A percentile compares a stretch with the other conserved stretches of the same genome.
These are phyloP conservation scores for Aeminium ludgeri DNA, from an alignment of 495 filamentous ascomycete genomes.

Conservation along the genomic window DNA sequence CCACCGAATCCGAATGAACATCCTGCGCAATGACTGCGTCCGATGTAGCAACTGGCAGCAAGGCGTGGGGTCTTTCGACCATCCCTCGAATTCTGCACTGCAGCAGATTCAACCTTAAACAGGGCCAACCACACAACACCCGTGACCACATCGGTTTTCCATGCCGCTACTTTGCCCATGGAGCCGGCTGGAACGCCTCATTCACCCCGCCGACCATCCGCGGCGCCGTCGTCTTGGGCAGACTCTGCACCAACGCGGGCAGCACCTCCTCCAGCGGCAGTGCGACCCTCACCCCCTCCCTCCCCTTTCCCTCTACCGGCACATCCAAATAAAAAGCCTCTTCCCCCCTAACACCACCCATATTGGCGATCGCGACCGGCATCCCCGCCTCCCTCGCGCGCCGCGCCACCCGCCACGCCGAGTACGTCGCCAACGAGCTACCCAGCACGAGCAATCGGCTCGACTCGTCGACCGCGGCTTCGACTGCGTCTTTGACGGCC, in stretches of 20 bases:
- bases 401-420: slow-evolving; percentile 79
- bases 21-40: too few relatives aligned
- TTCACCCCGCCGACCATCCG: not conserved
- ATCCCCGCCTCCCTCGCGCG: slow-evolving; percentile 63
- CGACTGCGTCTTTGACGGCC: slow-evolving; percentile 54
- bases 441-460: slow-evolving; percentile 62
- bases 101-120: too few relatives aligned
- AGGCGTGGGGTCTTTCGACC: too few relatives aligned
- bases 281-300: slow-evolving; percentile 18
- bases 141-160: too few relatives aligned
- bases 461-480: slow-evolving; percentile 60
- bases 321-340: slow-evolving; percentile 21
- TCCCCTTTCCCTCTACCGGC: slow-evolving; percentile 11
- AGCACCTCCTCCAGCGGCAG: slow-evolving; percentile 20
- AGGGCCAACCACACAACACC: too few relatives aligned
- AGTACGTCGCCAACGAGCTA: slow-evolving; percentile 84
- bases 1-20: too few relatives aligned
- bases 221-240: not conserved
- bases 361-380: slow-evolving; percentile 44
- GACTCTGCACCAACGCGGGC: slow-evolving; percentile 18
- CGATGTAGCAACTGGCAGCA: too few relatives aligned
- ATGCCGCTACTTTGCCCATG: too few relatives aligned
- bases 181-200: not conserved
- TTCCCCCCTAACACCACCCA: slow-evolving; percentile 28
- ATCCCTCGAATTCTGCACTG: too few relatives aligned